These are phyloP conservation scores for Syncephalastrum monosporum DNA, from an alignment of 371 early-diverging fungal species.

Conservation along the genomic window DNA sequence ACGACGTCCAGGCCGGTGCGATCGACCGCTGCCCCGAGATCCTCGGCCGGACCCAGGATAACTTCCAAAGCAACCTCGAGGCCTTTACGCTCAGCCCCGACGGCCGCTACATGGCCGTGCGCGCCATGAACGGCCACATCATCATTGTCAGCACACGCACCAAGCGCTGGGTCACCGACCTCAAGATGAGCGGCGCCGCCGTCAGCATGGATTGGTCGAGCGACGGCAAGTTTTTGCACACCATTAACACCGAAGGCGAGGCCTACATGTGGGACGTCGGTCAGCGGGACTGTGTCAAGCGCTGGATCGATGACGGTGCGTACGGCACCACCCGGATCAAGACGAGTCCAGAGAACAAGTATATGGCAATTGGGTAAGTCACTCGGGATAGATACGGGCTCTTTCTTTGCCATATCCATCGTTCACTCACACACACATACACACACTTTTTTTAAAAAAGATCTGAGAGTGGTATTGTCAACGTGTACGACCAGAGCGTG, in stretches of 20 bases:
- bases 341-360: slow-evolving; percentile 73
- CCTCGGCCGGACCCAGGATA: slow-evolving; percentile 68
- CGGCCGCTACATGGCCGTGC: slow-evolving; percentile 71
- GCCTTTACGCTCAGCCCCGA: slow-evolving; percentile 62
- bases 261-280: slow-evolving; percentile 75
- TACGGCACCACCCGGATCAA: slow-evolving; percentile 70
- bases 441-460: slow-evolving; percentile 53
- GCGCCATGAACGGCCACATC: slow-evolving; percentile 78
- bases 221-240: slow-evolving; percentile 67
- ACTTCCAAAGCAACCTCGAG: slow-evolving; percentile 41
- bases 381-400: neutral
- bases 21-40: slow-evolving; percentile 72
- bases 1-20: slow-evolving; percentile 78
- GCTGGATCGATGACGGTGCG: slow-evolving; percentile 82
- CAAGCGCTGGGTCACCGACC: slow-evolving; percentile 79
- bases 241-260: slow-evolving; percentile 63
- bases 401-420: too few relatives aligned
- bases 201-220: slow-evolving; percentile 60
- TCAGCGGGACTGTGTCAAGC: slow-evolving; percentile 63
- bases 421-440: too few relatives aligned
- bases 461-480: slow-evolving; percentile 70
- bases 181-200: slow-evolving; percentile 86
- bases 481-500: slow-evolving; percentile 71
- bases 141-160: slow-evolving; percentile 74
- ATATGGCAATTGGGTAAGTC: slow-evolving; percentile 80